Percentiles rank a stretch among this genome's conserved stretches.
These are phyloP conservation scores for Penicillium goetzii DNA, from an alignment of 495 filamentous ascomycete species.

Conservation along the genomic window DNA sequence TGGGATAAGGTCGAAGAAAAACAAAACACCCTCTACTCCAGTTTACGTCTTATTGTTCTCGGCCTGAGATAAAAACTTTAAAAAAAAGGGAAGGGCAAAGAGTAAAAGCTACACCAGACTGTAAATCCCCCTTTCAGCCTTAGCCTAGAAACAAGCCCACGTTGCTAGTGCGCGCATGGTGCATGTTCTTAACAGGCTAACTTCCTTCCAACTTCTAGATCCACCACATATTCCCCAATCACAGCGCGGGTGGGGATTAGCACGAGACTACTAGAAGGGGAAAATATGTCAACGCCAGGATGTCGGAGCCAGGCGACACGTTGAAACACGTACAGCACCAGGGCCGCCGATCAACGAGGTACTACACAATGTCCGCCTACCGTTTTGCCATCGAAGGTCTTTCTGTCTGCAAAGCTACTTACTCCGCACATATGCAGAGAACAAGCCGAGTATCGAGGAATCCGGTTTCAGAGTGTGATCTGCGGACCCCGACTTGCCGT, in stretches of 20 bases:
- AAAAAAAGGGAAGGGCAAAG: neutral
- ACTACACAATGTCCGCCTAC: neutral
- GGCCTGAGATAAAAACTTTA: neutral
- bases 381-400: neutral
- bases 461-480: neutral
- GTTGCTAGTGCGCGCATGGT: neutral
- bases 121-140: neutral
- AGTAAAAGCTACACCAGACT: neutral
- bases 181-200: neutral
- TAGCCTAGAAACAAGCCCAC: neutral
- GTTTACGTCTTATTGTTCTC: neutral
- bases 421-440: neutral
- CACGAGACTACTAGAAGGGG: constrained; percentile 6
- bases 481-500: neutral
- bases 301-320: constrained; percentile 8
- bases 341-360: constrained; percentile 1
- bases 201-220: neutral
- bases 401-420: neutral
- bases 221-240: neutral
- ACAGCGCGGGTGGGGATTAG: constrained; percentile 12
- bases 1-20: neutral
- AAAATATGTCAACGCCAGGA: neutral
- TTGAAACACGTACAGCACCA: neutral
- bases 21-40: constrained; percentile 3
- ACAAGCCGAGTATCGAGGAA: neutral